Evolutionary conservation across 2,329 filamentous ascomycete species (phyloP).

Genomic region (Incumbomyces delicatus): DNA sequence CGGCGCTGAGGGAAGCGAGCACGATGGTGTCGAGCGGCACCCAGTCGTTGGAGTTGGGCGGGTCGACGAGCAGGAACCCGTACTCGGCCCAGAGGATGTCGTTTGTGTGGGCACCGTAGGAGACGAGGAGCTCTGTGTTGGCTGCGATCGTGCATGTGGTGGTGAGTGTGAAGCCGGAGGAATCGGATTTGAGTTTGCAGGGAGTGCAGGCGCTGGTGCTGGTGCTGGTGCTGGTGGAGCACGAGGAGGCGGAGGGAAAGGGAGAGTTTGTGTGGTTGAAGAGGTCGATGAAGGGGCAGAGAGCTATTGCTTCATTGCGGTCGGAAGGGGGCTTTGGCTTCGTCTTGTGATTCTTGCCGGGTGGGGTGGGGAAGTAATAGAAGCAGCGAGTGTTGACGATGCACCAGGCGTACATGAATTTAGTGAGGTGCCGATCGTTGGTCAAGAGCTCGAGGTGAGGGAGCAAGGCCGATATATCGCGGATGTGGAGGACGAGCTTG

Average conservation of each 20-base stretch:
- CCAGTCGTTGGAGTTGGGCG: conserved; percentile 8
- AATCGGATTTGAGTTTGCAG: neutral
- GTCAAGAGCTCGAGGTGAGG: neutral
- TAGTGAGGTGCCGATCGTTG: neutral
- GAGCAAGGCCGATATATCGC: neutral
- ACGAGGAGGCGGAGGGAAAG: neutral
- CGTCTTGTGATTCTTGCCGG: neutral
- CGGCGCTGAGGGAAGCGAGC: neutral
- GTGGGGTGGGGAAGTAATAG: conserved; percentile 9
- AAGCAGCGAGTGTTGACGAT: conserved; percentile 15
- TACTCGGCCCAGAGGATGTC: conserved; percentile 16
- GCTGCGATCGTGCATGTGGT: neutral
- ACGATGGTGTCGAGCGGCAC: conserved; percentile 10
- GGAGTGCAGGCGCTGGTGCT: neutral
- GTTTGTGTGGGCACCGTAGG: conserved; percentile 15
- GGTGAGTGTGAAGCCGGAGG: conserved; percentile 7
- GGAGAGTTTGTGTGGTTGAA: conserved; percentile 13
- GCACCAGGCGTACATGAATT: conserved; percentile 14
- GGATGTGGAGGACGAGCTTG: neutral
- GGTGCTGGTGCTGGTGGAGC: neutral
- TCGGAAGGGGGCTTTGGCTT: conserved; percentile 9
- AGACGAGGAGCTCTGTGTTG: conserved; percentile 12
- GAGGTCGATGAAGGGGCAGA: conserved; percentile 17
- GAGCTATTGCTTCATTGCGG: conserved; percentile 14
- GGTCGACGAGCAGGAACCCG: conserved; percentile 11